These are phyloP conservation scores for Crithidia sp. DNA, from an alignment of 208 protist genomes.

Conservation along the genomic window DNA sequence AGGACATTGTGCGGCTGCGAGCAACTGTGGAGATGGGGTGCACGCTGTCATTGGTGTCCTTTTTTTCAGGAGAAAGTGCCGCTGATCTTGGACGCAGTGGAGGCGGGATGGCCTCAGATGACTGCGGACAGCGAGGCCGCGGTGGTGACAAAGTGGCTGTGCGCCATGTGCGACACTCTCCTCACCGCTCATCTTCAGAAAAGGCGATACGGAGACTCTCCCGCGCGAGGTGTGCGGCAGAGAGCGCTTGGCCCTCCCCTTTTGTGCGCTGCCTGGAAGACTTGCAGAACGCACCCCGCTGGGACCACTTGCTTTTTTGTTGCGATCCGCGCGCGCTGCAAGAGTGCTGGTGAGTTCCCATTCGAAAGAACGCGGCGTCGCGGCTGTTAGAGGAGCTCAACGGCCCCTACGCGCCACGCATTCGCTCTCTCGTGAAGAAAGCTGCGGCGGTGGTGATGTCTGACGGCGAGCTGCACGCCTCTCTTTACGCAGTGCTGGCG, in stretches of 20 bases:
- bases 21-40: not conserved
- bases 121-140: not conserved
- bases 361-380: not conserved
- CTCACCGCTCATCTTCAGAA: not conserved
- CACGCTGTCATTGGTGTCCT: not conserved
- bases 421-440: not conserved
- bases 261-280: not conserved
- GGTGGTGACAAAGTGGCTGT: not conserved
- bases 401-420: not conserved
- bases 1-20: not conserved
- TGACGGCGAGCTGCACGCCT: not conserved
- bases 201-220: not conserved
- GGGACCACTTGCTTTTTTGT: not conserved
- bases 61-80: not conserved
- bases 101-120: not conserved
- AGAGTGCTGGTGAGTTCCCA: not conserved
- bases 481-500: not conserved
- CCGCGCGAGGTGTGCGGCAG: not conserved
- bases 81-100: not conserved
- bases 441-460: not conserved
- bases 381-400: not conserved
- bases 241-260: not conserved
- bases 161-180: not conserved
- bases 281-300: not conserved
- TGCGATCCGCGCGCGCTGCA: not conserved